These are phyloP conservation scores for Carex sylvatica DNA, from an alignment of 202 grass and related monocot genomes.

Conservation along the genomic window DNA sequence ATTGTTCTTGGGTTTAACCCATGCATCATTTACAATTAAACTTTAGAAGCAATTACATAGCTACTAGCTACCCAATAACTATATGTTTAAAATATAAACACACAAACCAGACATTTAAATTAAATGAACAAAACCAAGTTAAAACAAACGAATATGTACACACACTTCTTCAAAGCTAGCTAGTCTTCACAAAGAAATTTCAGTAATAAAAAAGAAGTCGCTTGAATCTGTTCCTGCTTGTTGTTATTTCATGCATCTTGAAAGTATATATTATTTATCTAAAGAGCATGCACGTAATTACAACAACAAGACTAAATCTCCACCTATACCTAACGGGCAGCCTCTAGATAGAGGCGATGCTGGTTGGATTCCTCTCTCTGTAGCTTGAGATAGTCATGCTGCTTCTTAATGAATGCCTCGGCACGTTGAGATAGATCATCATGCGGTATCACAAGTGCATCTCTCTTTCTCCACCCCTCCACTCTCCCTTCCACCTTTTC, in stretches of 20 bases:
- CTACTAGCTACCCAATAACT: neutral
- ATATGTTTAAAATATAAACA: neutral
- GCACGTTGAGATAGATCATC: conserved; percentile 57
- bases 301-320: neutral
- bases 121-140: neutral
- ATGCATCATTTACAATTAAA: neutral
- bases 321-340: neutral
- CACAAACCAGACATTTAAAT: neutral
- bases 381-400: conserved; percentile 56
- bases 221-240: neutral
- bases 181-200: neutral
- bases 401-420: conserved; percentile 68
- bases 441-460: conserved; percentile 32
- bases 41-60: neutral
- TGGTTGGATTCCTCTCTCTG: conserved; percentile 67
- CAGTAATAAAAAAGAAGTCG: neutral
- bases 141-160: neutral
- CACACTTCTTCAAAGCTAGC: neutral
- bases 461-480: conserved; percentile 51
- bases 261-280: neutral
- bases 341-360: conserved; percentile 34
- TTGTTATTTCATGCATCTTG: neutral
- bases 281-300: neutral
- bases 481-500: neutral
- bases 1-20: neutral